Percentiles rank a stretch among this genome's conserved stretches.
Conservation (phyloP, 2,329 filamentous ascomycete genomes). For the Fusarium nurragi region DNA sequence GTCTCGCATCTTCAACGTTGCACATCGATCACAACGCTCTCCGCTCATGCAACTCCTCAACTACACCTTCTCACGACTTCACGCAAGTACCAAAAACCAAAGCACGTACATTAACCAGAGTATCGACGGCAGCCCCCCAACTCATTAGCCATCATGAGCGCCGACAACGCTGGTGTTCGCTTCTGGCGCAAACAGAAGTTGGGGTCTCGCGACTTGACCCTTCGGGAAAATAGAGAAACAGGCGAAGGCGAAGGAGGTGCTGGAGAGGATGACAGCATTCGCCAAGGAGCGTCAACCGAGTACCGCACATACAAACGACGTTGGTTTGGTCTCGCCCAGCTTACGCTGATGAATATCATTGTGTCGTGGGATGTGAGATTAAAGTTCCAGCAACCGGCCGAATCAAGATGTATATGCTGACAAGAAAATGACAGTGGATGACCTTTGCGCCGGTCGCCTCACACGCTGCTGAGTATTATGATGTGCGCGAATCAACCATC, state of each 20-base stretch:
- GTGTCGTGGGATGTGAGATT: slow-evolving; percentile 92
- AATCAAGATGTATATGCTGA: slow-evolving; percentile 18
- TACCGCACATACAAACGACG: slow-evolving; percentile 77
- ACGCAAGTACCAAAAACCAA: background rate
- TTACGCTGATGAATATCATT: slow-evolving; percentile 89
- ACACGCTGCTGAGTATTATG: slow-evolving; percentile 78
- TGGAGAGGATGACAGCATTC: slow-evolving; percentile 39
- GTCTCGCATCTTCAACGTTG: background rate
- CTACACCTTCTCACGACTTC: background rate
- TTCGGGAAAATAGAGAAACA: slow-evolving; percentile 41
- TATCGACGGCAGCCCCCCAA: slow-evolving; percentile 4
- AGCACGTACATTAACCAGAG: slow-evolving; percentile 14
- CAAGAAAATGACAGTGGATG: slow-evolving; percentile 71
- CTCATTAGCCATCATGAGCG: slow-evolving; percentile 33
- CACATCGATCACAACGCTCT: slow-evolving; percentile 6
- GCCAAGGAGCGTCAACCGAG: slow-evolving; percentile 45
- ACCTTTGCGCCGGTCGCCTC: slow-evolving; percentile 87
- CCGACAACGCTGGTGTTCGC: slow-evolving; percentile 35
- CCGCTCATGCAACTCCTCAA: background rate
- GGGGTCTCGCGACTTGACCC: slow-evolving; percentile 43
- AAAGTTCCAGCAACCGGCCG: background rate
- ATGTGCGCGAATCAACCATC: slow-evolving; percentile 76
- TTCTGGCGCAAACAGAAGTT: slow-evolving; percentile 48
- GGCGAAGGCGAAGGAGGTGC: slow-evolving; percentile 36
- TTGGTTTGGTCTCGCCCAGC: slow-evolving; percentile 86